Evolutionary conservation across 495 filamentous ascomycete genomes (phyloP).

Genomic region (Neurospora tetraspora): DNA sequence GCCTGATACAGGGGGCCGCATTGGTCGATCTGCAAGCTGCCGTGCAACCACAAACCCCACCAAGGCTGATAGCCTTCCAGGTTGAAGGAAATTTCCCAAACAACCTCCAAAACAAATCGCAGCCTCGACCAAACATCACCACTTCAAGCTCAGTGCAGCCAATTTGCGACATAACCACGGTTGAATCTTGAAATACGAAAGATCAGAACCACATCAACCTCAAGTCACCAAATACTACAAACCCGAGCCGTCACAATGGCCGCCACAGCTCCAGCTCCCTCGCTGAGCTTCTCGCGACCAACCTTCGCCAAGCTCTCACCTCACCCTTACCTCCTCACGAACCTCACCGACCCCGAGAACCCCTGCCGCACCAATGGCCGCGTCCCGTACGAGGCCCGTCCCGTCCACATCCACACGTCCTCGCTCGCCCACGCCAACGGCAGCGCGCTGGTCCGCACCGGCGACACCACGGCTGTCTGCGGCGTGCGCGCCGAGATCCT

Average conservation of each 20-base stretch:
- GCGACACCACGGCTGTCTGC: conserved; percentile 86
- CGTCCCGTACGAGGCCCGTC: conserved; percentile 53
- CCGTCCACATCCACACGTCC: conserved; percentile 61
- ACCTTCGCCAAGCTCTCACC: conserved; percentile 88
- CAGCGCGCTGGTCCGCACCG: conserved; percentile 74
- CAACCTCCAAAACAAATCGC: not conserved
- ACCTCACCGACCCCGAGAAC: conserved; percentile 54
- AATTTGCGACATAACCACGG: not conserved
- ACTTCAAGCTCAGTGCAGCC: not conserved
- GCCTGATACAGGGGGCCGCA: not conserved
- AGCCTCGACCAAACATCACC: not conserved
- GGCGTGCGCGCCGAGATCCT: conserved; percentile 82
- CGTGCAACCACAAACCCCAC: conserved; percentile 3
- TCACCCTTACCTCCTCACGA: conserved; percentile 77
- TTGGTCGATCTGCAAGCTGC: not conserved
- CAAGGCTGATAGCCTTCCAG: conserved; percentile 8
- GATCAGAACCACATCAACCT: not conserved
- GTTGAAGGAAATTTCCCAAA: conserved; percentile 9
- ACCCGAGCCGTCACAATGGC: conserved; percentile 13
- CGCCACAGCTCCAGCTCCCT: conserved; percentile 6
- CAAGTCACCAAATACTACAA: not conserved
- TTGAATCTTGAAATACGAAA: not conserved
- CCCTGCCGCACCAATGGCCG: conserved; percentile 71
- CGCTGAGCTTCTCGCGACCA: conserved; percentile 62
- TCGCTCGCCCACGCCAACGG: conserved; percentile 82